Evolutionary conservation across 345 rosid genomes (phyloP), one percentile per base, ranked within the genome.

Genomic region (Abelmoschus esculentus): DNA sequence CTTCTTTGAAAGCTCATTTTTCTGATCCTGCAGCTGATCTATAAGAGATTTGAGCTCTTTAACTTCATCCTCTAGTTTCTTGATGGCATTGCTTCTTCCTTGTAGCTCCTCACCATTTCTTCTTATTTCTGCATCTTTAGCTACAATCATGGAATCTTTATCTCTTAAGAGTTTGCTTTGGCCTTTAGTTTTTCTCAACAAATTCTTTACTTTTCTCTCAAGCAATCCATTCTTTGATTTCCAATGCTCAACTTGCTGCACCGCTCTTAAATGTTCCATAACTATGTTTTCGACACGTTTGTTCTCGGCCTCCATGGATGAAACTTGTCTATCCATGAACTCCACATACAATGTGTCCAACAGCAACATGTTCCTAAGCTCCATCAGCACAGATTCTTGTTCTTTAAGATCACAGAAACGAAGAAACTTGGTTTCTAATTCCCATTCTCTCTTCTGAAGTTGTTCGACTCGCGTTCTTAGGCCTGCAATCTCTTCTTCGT

Each of bases 301-400:
- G 4, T 70, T 73, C 73, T 84, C 92, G 7, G 75, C 82, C 67
- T 84, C 89, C 74, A 76, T 76, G 10, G 74, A 80, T 7, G 69
- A 72, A 70, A 83, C 69, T 79, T 90, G 91, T 78, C 70, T 77
- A 13, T 77, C 78, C 84, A 83, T 54, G 54, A 74, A 77, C 60
- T 83, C 85, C 22, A 81, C 74, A 14, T 71, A 77, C 40, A 82
- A 73, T 60, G 61, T 73, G 73, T 86, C 87, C 71, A 82, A 49
- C 1, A 52, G 29, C 72, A 88, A 31, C 83, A 66, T 68, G 42
- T 74, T 79, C 74, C 69, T 83, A 4, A 85, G 73, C 82, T 92
- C 91, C 76, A 72, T 34, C 12, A 92, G 84, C 72, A 77, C 46
- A 12, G 85, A 78, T 80, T 88, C 91, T 38, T 82, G 84, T 62